Percentiles rank a stretch among this genome's conserved stretches.
phyloP scores from a whole-genome alignment of 345 rosid species.

The Clarkia xantiana region DNA sequence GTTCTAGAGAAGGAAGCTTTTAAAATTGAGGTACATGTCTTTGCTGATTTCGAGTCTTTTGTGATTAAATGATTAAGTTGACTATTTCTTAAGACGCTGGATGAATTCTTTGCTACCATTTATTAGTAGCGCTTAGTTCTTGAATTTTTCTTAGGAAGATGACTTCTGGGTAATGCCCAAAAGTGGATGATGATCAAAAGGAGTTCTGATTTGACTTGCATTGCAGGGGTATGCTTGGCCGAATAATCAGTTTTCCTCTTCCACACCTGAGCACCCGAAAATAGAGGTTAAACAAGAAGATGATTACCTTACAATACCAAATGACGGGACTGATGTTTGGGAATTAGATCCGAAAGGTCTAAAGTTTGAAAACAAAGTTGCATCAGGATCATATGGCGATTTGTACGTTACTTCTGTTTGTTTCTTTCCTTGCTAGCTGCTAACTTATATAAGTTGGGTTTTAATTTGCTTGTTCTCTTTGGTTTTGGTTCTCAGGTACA shows the following conservation, averaged over 20 bases:
- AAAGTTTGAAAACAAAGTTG: constrained; percentile 68
- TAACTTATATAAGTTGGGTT: background rate
- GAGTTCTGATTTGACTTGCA: constrained; percentile 11
- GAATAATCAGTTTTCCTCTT: constrained; percentile 31
- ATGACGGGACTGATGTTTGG: constrained; percentile 94
- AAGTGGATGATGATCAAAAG: background rate
- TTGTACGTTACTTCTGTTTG: constrained; percentile 43
- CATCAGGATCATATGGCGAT: constrained; percentile 95
- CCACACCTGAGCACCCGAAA: constrained; percentile 29
- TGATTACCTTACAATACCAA: constrained; percentile 64
- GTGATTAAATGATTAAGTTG: background rate
- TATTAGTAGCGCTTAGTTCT: too few relatives aligned
- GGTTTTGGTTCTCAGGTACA: constrained; percentile 38
- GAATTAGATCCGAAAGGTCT: constrained; percentile 64
- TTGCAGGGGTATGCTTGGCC: constrained; percentile 48
- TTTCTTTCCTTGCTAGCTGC: background rate
- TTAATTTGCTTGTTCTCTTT: background rate
- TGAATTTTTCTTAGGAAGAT: background rate
- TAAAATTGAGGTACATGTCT: constrained; percentile 54
- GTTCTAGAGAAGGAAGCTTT: constrained; percentile 63
- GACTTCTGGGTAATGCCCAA: background rate
- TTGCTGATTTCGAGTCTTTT: background rate
- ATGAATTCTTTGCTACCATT: too few relatives aligned
- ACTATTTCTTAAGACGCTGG: background rate
- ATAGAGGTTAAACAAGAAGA: constrained; percentile 16